Conservation (phyloP, 1,284 basidiomycete genomes). For the Sphagnurus paluster region DNA sequence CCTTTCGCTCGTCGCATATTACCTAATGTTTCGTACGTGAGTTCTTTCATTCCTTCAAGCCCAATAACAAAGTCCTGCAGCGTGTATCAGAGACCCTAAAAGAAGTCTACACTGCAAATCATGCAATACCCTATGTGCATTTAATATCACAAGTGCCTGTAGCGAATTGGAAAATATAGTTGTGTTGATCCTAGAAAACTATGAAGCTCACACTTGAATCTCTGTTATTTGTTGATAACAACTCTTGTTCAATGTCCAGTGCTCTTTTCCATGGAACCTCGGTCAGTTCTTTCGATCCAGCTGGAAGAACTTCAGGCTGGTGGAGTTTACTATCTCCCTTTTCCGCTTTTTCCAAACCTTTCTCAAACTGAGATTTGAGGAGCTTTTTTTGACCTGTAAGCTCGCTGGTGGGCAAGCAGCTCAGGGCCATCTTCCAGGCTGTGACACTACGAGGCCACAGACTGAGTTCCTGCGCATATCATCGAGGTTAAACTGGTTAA, state of each 20-base stretch:
- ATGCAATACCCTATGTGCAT: conserved; percentile 26
- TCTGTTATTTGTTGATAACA: conserved; percentile 15
- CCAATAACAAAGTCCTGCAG: conserved; percentile 32
- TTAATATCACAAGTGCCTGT: conserved; percentile 32
- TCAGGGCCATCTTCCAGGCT: conserved; percentile 30
- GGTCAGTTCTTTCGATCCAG: background rate
- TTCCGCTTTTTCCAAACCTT: conserved; percentile 28
- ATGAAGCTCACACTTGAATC: conserved; percentile 27
- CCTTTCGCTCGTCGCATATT: too few relatives aligned
- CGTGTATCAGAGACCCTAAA: background rate
- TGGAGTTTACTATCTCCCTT: conserved; percentile 10
- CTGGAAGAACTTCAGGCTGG: background rate
- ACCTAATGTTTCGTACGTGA: too few relatives aligned
- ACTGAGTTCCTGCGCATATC: conserved; percentile 19
- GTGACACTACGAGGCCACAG: conserved; percentile 23
- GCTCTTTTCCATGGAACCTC: conserved; percentile 24
- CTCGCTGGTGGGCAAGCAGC: conserved; percentile 24
- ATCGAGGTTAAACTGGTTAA: too few relatives aligned
- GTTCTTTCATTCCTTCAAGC: conserved; percentile 26
- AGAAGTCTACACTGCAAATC: too few relatives aligned
- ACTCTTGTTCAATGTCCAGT: conserved; percentile 19
- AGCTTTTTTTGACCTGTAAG: conserved; percentile 25
- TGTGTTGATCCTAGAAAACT: too few relatives aligned
- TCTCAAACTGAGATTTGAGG: conserved; percentile 29
- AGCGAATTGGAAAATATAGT: background rate